Evolutionary conservation across 495 filamentous ascomycete species (phyloP).

Genomic region (Cladorrhinum samala): DNA sequence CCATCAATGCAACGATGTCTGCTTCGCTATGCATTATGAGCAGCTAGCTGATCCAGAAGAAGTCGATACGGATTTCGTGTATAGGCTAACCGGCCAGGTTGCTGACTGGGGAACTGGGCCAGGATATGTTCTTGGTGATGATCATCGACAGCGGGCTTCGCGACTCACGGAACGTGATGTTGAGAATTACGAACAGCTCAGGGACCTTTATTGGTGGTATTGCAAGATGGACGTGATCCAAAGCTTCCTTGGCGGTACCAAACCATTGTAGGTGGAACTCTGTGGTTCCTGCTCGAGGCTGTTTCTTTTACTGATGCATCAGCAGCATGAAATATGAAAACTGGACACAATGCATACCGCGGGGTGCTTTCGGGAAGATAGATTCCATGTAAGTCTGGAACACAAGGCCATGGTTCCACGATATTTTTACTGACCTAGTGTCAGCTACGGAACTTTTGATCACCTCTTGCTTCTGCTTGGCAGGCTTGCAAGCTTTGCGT

Average conservation of each 20-base stretch:
- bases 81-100: conserved; percentile 30
- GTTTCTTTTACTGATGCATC: conserved; percentile 17
- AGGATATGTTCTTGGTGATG: conserved; percentile 8
- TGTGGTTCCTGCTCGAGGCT: not conserved
- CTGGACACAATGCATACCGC: conserved; percentile 80
- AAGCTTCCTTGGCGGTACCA: conserved; percentile 79
- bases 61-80: conserved; percentile 33
- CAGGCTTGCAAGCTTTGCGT: conserved; percentile 74
- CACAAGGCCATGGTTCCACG: no score
- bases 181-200: conserved; percentile 69
- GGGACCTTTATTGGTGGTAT: conserved; percentile 96
- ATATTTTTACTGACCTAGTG: not conserved
- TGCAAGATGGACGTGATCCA: conserved; percentile 89
- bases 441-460: conserved; percentile 73
- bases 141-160: not conserved
- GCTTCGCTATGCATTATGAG: conserved; percentile 14
- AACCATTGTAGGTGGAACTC: conserved; percentile 63
- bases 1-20: conserved; percentile 16
- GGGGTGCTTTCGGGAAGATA: conserved; percentile 68
- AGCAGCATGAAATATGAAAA: conserved; percentile 67
- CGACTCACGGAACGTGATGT: conserved; percentile 57
- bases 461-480: conserved; percentile 78
- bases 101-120: conserved; percentile 29
- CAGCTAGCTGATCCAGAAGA: conserved; percentile 17
- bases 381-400: conserved; percentile 68